Evolutionary conservation across 257 asterid species (phyloP).

Genomic region (Primulina huaijiensis): DNA sequence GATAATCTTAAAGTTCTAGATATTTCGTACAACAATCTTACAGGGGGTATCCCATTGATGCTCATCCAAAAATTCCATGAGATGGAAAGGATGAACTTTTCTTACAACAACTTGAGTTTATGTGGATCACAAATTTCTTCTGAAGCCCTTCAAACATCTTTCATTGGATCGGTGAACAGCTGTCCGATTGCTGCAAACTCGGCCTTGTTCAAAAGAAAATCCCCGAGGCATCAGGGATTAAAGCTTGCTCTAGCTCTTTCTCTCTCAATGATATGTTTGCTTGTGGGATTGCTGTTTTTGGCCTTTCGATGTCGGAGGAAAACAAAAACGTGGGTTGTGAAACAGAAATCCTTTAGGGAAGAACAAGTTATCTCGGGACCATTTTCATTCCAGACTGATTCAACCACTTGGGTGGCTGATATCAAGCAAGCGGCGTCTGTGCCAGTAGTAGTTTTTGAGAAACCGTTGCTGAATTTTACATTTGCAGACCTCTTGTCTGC

Average conservation of each 20-base stretch:
- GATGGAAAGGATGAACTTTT: conserved; percentile 73
- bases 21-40: conserved; percentile 75
- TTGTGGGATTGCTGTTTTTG: conserved; percentile 64
- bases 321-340: conserved; percentile 62
- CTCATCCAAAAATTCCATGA: conserved; percentile 48
- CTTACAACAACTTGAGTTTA: conserved; percentile 75
- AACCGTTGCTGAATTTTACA: conserved; percentile 77
- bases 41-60: conserved; percentile 69
- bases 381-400: conserved; percentile 73
- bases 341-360: conserved; percentile 57
- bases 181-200: conserved; percentile 96
- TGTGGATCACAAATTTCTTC: conserved; percentile 52
- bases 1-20: conserved; percentile 55
- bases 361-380: conserved; percentile 74
- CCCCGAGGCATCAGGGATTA: conserved; percentile 50
- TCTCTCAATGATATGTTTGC: conserved; percentile 65
- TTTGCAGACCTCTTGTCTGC: conserved; percentile 77
- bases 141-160: conserved; percentile 43
- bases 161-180: conserved; percentile 65
- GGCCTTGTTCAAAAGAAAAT: conserved; percentile 41
- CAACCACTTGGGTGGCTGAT: conserved; percentile 88
- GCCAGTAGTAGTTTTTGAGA: conserved; percentile 69
- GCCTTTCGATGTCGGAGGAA: conserved; percentile 77
- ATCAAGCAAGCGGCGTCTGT: conserved; percentile 75
- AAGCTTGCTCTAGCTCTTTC: conserved; percentile 71